phyloP scores from a whole-genome alignment of 768 basidiomycete genomes.

The Dioszegia crocea region DNA sequence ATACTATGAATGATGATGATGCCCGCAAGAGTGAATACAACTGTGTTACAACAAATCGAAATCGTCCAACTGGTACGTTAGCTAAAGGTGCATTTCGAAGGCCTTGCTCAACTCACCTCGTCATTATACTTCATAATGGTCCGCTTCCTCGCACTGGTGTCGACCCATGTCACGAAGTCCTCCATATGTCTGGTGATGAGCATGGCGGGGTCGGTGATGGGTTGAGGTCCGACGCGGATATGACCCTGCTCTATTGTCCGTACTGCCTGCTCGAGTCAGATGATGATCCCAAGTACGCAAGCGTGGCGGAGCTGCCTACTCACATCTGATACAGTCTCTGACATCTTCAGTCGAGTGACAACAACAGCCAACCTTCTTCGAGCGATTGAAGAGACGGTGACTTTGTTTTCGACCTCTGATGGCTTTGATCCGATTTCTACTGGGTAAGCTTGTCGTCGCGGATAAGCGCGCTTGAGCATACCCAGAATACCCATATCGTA shows the following conservation, averaged over 20 bases:
- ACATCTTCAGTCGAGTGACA: conserved; percentile 89
- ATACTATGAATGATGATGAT: not conserved
- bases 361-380: conserved; percentile 85
- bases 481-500: conserved; percentile 92
- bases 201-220: conserved; percentile 92
- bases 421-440: conserved; percentile 74
- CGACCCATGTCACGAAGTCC: conserved; percentile 99
- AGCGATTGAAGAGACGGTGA: conserved; percentile 93
- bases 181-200: conserved; percentile 97
- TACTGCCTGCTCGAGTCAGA: conserved; percentile 62
- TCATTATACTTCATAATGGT: conserved; percentile 96
- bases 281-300: not conserved
- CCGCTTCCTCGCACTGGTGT: conserved; percentile 92
- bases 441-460: not conserved
- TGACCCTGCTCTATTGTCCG: conserved; percentile 99
- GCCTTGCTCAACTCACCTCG: conserved; percentile 70
- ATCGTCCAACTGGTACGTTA: conserved; percentile 71
- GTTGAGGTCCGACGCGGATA: conserved; percentile 91
- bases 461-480: conserved; percentile 11
- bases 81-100: not conserved
- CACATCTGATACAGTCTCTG: conserved; percentile 88
- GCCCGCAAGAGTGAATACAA: not conserved
- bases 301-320: conserved; percentile 48
- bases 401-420: conserved; percentile 86
- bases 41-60: conserved; percentile 69